phyloP scores from a whole-genome alignment of 1,284 basidiomycete species.

The Cryptococcus deneoformans region DNA sequence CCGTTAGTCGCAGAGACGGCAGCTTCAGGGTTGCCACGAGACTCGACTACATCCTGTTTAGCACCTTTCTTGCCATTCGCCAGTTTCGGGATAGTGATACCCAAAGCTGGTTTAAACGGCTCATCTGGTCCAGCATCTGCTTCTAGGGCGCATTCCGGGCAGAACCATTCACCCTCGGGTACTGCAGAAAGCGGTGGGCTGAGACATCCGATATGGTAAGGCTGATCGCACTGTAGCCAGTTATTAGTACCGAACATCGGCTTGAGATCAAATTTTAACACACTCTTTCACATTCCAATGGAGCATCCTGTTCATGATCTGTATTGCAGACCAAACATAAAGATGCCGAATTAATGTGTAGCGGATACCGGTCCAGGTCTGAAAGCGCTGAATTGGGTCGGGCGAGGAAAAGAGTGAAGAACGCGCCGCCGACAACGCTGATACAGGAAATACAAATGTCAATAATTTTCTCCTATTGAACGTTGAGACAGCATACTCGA shows the following conservation, averaged over 20 bases:
- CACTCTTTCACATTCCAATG: constrained; percentile 83
- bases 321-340: constrained; percentile 69
- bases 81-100: neutral
- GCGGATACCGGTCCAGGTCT: constrained; percentile 70
- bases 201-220: constrained; percentile 81
- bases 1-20: too few relatives aligned
- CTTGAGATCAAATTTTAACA: constrained; percentile 14
- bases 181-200: constrained; percentile 69
- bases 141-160: constrained; percentile 59
- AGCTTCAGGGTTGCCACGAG: neutral
- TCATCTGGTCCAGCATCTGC: constrained; percentile 15
- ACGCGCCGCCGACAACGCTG: constrained; percentile 79
- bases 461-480: neutral
- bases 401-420: constrained; percentile 78
- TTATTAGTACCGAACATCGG: neutral
- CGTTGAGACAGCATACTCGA: constrained; percentile 58
- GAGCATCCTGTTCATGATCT: constrained; percentile 64
- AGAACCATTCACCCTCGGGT: constrained; percentile 93
- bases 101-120: constrained; percentile 5
- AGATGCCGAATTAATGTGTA: constrained; percentile 65
- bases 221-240: constrained; percentile 69
- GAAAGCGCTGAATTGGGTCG: constrained; percentile 65
- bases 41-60: neutral
- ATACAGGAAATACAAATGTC: neutral
- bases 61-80: neutral